Evolutionary conservation across 192 early-diverging fungal genomes (phyloP).

Genomic region (Rhizoclosmatium globosum): DNA sequence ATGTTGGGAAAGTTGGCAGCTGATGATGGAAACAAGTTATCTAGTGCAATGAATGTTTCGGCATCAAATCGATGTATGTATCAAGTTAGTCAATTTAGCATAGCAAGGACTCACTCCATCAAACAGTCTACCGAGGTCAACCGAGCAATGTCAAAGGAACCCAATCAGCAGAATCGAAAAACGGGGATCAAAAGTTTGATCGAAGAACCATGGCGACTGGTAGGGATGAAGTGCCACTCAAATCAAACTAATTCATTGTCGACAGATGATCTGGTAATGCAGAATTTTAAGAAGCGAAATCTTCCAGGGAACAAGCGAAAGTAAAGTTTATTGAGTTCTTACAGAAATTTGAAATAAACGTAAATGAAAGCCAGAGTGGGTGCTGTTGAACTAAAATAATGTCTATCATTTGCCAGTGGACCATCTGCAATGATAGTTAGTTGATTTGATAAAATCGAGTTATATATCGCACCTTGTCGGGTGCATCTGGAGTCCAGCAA

Average conservation of each 20-base stretch:
- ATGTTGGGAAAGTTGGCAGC: constrained; percentile 48
- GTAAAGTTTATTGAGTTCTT: constrained; percentile 4
- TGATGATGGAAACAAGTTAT: neutral
- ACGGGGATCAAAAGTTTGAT: constrained; percentile 47
- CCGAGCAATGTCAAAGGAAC: neutral
- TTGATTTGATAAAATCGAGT: neutral
- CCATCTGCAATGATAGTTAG: constrained; percentile 10
- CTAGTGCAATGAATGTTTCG: constrained; percentile 17
- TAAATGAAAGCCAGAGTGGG: neutral
- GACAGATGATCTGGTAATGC: constrained; percentile 79
- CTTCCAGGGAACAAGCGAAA: constrained; percentile 4
- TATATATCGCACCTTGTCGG: constrained; percentile 69
- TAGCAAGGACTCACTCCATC: constrained; percentile 31
- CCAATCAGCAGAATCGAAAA: constrained; percentile 34
- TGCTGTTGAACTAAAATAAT: neutral
- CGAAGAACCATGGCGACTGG: constrained; percentile 78
- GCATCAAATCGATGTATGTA: constrained; percentile 54
- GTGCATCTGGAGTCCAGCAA: constrained; percentile 86
- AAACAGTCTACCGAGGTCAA: constrained; percentile 23
- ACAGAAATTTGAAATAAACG: neutral
- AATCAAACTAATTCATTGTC: neutral
- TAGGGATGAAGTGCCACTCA: neutral
- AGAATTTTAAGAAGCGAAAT: constrained; percentile 84
- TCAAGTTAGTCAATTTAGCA: constrained; percentile 32
- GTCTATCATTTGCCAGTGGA: constrained; percentile 26